Evolutionary conservation across 768 basidiomycete species (phyloP).

Genomic region (Pleurotus eryngii): DNA sequence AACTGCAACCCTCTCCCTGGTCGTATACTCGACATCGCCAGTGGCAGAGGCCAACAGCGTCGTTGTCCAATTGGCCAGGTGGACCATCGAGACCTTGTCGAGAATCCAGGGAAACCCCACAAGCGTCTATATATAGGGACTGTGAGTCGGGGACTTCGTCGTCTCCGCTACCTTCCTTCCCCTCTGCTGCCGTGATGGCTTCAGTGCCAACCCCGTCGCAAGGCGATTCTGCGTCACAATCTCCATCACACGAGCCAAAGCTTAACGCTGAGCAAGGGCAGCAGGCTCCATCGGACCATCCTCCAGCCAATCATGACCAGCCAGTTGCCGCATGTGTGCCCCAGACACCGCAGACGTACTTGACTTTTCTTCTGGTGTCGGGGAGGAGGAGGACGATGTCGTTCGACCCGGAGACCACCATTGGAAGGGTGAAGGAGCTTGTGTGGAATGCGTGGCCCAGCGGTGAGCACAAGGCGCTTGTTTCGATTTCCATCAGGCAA

Average conservation of each 20-base stretch:
- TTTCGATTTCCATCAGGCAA: background rate
- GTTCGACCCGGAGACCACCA: slow-evolving; percentile 71
- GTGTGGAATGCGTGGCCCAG: slow-evolving; percentile 81
- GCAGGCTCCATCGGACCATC: slow-evolving; percentile 8
- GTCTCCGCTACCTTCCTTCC: background rate
- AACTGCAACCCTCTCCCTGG: no score
- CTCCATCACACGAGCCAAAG: slow-evolving; percentile 6
- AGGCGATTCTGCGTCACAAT: background rate
- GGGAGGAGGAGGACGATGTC: slow-evolving; percentile 66
- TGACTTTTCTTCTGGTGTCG: slow-evolving; percentile 73
- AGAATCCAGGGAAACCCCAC: slow-evolving; percentile 5
- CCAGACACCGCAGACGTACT: slow-evolving; percentile 57
- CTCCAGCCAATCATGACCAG: slow-evolving; percentile 14
- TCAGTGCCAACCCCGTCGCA: background rate
- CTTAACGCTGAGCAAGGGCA: slow-evolving; percentile 15
- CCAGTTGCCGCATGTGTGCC: slow-evolving; percentile 30
- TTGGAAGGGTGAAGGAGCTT: slow-evolving; percentile 79
- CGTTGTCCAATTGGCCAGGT: background rate
- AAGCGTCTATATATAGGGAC: slow-evolving; percentile 6
- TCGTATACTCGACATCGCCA: no score
- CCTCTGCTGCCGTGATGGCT: background rate
- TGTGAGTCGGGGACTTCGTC: background rate
- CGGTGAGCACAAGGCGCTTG: slow-evolving; percentile 38
- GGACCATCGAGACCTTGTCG: slow-evolving; percentile 1
- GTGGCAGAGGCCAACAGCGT: no score